phyloP scores from a whole-genome alignment of 2,329 filamentous ascomycete species.

The Ophiostoma piceae region DNA sequence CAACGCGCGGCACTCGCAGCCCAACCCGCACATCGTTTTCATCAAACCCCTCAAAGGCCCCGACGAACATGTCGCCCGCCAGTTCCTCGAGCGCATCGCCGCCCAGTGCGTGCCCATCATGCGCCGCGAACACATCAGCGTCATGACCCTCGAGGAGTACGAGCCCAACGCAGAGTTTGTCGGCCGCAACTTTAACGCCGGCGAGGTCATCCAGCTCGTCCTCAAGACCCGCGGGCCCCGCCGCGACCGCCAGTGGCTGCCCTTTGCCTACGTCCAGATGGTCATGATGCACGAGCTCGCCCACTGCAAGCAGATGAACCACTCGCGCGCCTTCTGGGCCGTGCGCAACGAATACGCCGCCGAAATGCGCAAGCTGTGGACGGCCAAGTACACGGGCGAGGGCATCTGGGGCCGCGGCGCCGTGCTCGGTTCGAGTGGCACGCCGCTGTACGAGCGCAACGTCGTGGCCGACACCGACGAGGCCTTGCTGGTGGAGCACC shows the following conservation, averaged over 20 bases:
- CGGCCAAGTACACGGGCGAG: conserved; percentile 67
- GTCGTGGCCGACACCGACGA: conserved; percentile 44
- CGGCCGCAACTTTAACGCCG: conserved; percentile 85
- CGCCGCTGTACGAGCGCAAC: conserved; percentile 45
- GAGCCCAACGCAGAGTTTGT: conserved; percentile 76
- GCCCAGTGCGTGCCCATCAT: conserved; percentile 76
- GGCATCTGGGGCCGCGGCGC: conserved; percentile 76
- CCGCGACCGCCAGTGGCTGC: conserved; percentile 59
- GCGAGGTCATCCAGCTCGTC: conserved; percentile 80
- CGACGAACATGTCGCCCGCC: conserved; percentile 57
- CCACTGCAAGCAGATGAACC: conserved; percentile 90
- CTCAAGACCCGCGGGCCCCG: conserved; percentile 60
- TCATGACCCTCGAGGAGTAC: conserved; percentile 73
- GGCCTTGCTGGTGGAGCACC: conserved; percentile 54
- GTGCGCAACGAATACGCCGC: conserved; percentile 68
- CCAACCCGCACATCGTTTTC: conserved; percentile 75
- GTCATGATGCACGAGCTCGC: conserved; percentile 93
- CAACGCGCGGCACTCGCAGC: conserved; percentile 68
- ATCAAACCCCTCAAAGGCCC: conserved; percentile 70
- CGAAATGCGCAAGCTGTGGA: conserved; percentile 67
- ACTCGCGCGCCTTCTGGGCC: conserved; percentile 73
- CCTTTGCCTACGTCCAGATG: conserved; percentile 82
- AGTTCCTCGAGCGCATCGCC: conserved; percentile 70
- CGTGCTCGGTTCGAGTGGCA: conserved; percentile 46
- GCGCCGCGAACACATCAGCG: conserved; percentile 58